phyloP scores from a whole-genome alignment of 495 filamentous ascomycete genomes.

The Neurospora tetrasperma region DNA sequence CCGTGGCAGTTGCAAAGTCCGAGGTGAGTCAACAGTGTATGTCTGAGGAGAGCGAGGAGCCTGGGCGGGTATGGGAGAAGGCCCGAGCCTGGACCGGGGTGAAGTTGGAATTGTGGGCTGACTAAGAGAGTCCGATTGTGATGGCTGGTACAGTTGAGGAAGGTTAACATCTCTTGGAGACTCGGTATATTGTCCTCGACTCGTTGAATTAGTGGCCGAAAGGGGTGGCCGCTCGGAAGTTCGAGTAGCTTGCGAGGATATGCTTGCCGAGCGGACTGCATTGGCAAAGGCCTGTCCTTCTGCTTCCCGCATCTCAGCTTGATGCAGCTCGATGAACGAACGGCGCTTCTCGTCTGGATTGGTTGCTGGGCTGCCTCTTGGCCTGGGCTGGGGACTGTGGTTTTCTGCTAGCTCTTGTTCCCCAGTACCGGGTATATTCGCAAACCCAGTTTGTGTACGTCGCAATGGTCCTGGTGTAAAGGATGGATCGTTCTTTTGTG shows the following conservation, averaged over 20 bases:
- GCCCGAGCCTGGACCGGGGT: not conserved
- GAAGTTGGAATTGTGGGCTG: not conserved
- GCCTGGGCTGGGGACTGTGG: conserved; percentile 17
- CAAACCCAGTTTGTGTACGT: conserved; percentile 41
- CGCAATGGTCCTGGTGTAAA: conserved; percentile 31
- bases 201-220: not conserved
- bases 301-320: conserved; percentile 61
- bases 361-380: conserved; percentile 19
- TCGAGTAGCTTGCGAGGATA: not conserved
- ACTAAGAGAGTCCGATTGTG: not conserved
- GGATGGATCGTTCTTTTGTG: conserved; percentile 15
- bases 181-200: conserved; percentile 7
- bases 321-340: conserved; percentile 46
- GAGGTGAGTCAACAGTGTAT: not conserved
- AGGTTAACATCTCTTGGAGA: conserved; percentile 15
- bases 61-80: not conserved
- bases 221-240: not conserved
- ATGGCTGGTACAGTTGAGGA: not conserved
- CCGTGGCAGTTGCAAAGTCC: not conserved
- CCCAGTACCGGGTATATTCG: conserved; percentile 18
- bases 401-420: conserved; percentile 21
- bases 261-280: conserved; percentile 28
- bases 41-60: not conserved
- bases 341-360: conserved; percentile 34
- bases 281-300: conserved; percentile 60